phyloP scores from a whole-genome alignment of 2,329 filamentous ascomycete genomes.

The Emergomyces pasteurianus region DNA sequence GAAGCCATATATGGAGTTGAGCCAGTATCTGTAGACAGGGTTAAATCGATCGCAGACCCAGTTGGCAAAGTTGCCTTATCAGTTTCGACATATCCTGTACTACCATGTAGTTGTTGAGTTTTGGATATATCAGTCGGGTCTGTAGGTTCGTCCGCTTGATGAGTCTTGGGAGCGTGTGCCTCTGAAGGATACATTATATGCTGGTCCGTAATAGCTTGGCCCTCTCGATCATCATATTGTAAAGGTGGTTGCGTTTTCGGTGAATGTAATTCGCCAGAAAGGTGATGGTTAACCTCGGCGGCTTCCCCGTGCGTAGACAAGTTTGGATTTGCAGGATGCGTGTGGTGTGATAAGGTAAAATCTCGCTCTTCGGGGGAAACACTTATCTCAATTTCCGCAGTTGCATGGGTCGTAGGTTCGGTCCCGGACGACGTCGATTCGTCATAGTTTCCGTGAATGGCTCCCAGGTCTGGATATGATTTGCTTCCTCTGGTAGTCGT shows the following conservation, averaged over 20 bases:
- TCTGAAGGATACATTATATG: neutral
- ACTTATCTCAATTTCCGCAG: neutral
- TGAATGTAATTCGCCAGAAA: neutral
- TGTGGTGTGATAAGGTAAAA: neutral
- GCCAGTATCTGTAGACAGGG: neutral
- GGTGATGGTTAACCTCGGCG: neutral
- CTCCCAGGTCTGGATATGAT: neutral
- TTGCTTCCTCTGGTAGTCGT: neutral
- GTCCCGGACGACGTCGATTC: neutral
- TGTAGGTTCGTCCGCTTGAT: neutral
- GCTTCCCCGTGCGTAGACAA: neutral
- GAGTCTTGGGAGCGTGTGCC: neutral
- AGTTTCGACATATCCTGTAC: neutral
- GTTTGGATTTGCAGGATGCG: neutral
- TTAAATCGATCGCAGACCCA: neutral
- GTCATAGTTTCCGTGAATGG: neutral
- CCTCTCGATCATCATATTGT: slow-evolving; percentile 8
- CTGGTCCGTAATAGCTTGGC: neutral
- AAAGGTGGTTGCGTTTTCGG: slow-evolving; percentile 9
- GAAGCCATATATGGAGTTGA: neutral
- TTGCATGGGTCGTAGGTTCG: neutral
- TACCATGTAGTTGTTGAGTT: neutral
- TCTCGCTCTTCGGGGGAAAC: neutral
- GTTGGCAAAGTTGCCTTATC: neutral
- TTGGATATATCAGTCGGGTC: neutral